Base-by-base conservation (phyloP, 306 rosid species). In the Luffa aegyptiaca region DNA sequence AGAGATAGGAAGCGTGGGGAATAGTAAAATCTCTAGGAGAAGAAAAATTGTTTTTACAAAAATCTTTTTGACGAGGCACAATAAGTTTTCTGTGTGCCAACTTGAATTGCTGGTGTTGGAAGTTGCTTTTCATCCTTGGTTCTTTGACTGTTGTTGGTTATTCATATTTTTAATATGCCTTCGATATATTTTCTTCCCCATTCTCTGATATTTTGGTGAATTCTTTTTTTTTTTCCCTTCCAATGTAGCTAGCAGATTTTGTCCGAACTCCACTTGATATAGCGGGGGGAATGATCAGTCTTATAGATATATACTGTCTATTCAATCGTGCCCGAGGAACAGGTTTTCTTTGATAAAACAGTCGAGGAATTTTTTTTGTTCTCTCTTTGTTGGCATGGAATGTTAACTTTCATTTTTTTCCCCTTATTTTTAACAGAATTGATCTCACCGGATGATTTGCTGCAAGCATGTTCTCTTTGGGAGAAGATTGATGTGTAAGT, bases 271-370 rank as follows among this genome's bases (percentile, higher is more conserved):
- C 99, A 58, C 92, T 95, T 78, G 97, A 95, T 86, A 89, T 87
- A 79, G 86, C 96, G 63, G 99, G 99, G 51, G 99, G 97, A 78
- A 89, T 95, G 85, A 90, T 95, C 83, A 95, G 90, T 87, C 93
- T 95, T 58, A 90, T 95, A 74, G 97, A 95, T 83, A 81, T 92
- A 65, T 95, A 95, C 55, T 95, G 99, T 85, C 88, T 92, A 71
- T 93, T 95, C 93, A 95, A 92, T 84, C 97, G 97, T 36, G 99
- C 99, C 76, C 90, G 99, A 68, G 99, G 99, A 69, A 95, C 99
- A 95, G 99, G 97, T 95, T 58, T 55, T 81, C 42, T 69, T 80
- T 77, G 80, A 62, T 53, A 4, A 81, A 49, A 45, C 9, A 21
- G 11, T 16, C 10, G 13, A 36, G 31, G 66, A 55, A 68, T 13